Evolutionary conservation across 495 filamentous ascomycete genomes (phyloP), one percentile per base, ranked within the genome.

Genomic region (Neurospora sp.): DNA sequence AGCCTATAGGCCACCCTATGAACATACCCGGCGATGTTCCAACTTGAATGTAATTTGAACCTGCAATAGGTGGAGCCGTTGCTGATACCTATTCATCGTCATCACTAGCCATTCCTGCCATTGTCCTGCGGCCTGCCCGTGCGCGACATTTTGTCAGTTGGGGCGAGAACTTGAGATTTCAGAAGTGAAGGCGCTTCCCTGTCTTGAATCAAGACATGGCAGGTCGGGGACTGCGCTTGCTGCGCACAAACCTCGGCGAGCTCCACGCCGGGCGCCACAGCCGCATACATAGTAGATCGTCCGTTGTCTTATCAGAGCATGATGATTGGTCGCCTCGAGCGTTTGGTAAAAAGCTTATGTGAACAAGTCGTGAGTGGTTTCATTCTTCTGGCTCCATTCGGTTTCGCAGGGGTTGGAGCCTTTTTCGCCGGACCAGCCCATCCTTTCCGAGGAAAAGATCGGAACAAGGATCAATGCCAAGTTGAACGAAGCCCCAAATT

Each of bases 271-370:
- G 54, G 54, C 54, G 54, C 54, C 54, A 62, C 54, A 62, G 54
- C 54, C 54, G 54, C 54, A 62, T 62, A 45, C 42, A 45, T 45
- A 9, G 8, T 21, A 34, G 54, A 66, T 66, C 28, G 28, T 34
- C 15, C 15, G 15, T 34, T 66, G 54, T 42, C 76, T 73, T 77
- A 75, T 75, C 72, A 70, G 10, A 37, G 38, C 28, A 36, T 28
- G 34, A n/a, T 43, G 43, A 77, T 75, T 77, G 76, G 76, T 37
- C 72, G 76, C 70, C 72, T 71, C 59, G 45, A 69, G 0, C 3
- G n/a, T 59, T 72, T 72, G 40, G 71, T 72, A 62, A 76, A 72
- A 71, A 70, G 74, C 28, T 66, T 36, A 31, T 34, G 24, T 36
- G 42, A 45, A 45, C n/a, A 45, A 45, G 42, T 45, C 42, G 42